Evolutionary conservation across 139 green algal genomes (phyloP), one percentile per base, ranked within the genome.

Genomic region (Closterium sp.): DNA sequence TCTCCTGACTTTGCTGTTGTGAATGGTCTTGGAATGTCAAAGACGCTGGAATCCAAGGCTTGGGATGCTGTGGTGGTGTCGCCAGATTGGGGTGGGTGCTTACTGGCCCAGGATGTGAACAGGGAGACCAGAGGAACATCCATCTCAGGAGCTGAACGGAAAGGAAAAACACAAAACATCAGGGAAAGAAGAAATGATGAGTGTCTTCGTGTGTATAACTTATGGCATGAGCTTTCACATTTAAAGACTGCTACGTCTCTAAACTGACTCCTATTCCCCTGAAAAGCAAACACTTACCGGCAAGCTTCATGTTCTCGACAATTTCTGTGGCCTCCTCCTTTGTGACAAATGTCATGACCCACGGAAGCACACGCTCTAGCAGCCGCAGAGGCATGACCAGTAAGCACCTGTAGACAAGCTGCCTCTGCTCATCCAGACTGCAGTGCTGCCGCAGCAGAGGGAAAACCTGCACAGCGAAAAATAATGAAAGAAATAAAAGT

Each of bases 301-400:
- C 95, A 31, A 97, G 92, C 11, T 95, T 94, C 91, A 98, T 96
- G 94, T 97, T 97, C 84, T 88, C 89, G 38, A 99, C 21, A 90
- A 95, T 95, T 0, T 91, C 91, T 27, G 45, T 11, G 22, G 86
- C 89, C 89, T 97, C 97, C 22, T 94, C 95, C 28, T 97, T 93
- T 1, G 89, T 94, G 91, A 99, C 91, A 30, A 96, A 50, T 2
- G 70, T 32, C 9, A 45, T 87, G 24, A 99, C 92, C 97, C 98
- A 99, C 11, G 98, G 98, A 95, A 99, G 97, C 22, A 99, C 96
- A 21, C 85, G 28, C 94, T 99, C 97, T 93, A 99, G 95, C 90
- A 99, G 95, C 2, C 98, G 96, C 92, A 99, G 96, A 85, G 98
- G 98, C 98, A 99, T 99, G 7, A 97, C 97, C 1, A 94, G 93